These are phyloP conservation scores for Pseudogymnoascus sp. DNA, from an alignment of 2,329 filamentous ascomycete species.

Conservation along the genomic window DNA sequence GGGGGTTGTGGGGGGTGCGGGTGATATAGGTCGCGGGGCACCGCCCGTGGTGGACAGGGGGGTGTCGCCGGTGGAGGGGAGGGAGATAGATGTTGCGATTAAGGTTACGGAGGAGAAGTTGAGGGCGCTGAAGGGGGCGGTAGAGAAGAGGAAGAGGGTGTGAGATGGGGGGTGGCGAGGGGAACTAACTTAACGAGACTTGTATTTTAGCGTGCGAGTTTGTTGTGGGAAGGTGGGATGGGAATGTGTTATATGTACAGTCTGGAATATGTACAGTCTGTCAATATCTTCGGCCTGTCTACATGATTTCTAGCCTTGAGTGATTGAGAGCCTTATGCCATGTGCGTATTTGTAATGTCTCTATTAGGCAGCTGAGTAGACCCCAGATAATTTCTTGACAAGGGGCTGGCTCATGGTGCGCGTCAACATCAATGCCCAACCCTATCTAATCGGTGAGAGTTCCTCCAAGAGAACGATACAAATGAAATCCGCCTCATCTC, in stretches of 20 bases:
- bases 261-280: not conserved
- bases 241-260: not conserved
- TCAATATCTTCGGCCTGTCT: no score
- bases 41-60: slow-evolving; percentile 21
- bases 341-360: no score
- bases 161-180: not conserved
- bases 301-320: no score
- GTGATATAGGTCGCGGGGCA: not conserved
- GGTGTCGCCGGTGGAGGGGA: slow-evolving; percentile 23
- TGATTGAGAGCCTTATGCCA: no score
- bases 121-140: slow-evolving; percentile 63
- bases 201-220: slow-evolving; percentile 3
- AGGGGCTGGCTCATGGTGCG: no score
- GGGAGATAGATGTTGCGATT: slow-evolving; percentile 27
- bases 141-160: slow-evolving; percentile 38
- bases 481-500: no score
- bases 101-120: slow-evolving; percentile 78
- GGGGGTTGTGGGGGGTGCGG: slow-evolving; percentile 18
- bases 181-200: slow-evolving; percentile 1
- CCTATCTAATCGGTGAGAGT: no score
- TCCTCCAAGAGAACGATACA: no score
- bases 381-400: not conserved
- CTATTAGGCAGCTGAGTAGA: no score
- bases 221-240: not conserved
- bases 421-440: no score